A percentile compares a stretch with the other conserved stretches of the same genome.
Evolutionary conservation across 2,329 filamentous ascomycete species (phyloP).

Genomic region (Aspergillus brasiliensis): DNA sequence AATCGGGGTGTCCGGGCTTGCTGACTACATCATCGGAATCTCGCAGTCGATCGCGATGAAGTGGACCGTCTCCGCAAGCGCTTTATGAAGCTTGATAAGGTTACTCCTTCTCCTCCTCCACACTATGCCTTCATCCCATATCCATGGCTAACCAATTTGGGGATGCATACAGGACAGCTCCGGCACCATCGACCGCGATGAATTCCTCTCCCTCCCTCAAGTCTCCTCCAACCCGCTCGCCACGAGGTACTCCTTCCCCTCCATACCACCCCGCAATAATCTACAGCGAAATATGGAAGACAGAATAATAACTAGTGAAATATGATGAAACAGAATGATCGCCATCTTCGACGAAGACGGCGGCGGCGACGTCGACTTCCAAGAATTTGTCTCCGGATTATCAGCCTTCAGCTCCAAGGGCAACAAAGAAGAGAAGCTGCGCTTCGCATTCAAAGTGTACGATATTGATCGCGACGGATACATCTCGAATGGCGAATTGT

Average conservation of each 20-base stretch:
- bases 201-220: conserved; percentile 95
- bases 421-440: conserved; percentile 98
- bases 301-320: not conserved
- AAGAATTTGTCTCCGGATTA: conserved; percentile 95
- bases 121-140: not conserved
- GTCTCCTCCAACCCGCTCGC: conserved; percentile 97
- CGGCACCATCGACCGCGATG: conserved; percentile 96
- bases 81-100: conserved; percentile 99
- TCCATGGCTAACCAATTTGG: not conserved
- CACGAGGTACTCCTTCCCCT: conserved; percentile 67
- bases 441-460: conserved; percentile 98
- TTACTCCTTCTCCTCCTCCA: conserved; percentile 50
- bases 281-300: not conserved
- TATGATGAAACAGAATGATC: conserved; percentile 71
- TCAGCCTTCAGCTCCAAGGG: conserved; percentile 96
- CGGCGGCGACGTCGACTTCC: conserved; percentile 96
- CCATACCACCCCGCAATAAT: not conserved
- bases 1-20: not conserved
- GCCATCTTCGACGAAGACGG: conserved; percentile 99
- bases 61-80: conserved; percentile 93
- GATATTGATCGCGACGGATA: conserved; percentile 98
- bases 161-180: conserved; percentile 75
- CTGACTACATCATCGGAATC: not conserved
- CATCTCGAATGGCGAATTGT: conserved; percentile 98
- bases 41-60: conserved; percentile 89